A percentile compares a stretch with the other conserved stretches of the same genome.
Conservation (phyloP, 495 filamentous ascomycete species). For the Aspergillus nidulans region DNA sequence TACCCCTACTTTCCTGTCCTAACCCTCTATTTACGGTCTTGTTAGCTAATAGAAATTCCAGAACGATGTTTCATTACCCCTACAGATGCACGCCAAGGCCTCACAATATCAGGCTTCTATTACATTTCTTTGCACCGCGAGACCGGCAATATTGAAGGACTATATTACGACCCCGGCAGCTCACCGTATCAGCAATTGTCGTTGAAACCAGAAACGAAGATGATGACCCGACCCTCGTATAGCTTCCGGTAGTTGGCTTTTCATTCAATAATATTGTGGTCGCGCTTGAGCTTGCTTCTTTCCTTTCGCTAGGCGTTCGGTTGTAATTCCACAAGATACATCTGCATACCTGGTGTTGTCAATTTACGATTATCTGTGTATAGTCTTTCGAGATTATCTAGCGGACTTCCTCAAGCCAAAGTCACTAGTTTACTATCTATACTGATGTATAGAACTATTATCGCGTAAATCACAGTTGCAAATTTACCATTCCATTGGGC, state of each 20-base stretch:
- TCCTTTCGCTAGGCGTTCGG: background rate
- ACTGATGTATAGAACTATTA: background rate
- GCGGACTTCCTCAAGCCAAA: background rate
- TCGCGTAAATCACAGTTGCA: background rate
- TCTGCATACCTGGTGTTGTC: conserved; percentile 19
- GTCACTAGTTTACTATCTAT: background rate
- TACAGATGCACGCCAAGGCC: conserved; percentile 50
- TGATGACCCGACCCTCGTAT: conserved; percentile 40
- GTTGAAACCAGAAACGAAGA: conserved; percentile 46
- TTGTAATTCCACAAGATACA: background rate
- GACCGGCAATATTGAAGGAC: conserved; percentile 60
- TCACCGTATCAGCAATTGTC: conserved; percentile 67
- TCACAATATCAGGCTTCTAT: conserved; percentile 75
- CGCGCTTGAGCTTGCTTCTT: background rate
- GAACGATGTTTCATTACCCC: conserved; percentile 71
- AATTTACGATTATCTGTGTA: background rate
- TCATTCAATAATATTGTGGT: background rate
- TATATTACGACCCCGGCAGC: conserved; percentile 71
- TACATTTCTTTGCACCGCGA: conserved; percentile 61
- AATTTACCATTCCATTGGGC: background rate
- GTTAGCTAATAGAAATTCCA: conserved; percentile 20
- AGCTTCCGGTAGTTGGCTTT: conserved; percentile 29
- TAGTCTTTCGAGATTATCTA: background rate
- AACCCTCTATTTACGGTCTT: background rate
- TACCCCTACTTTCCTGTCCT: background rate